Conservation (phyloP, 305 asterid genomes). For the Fraxinus baroniana region DNA sequence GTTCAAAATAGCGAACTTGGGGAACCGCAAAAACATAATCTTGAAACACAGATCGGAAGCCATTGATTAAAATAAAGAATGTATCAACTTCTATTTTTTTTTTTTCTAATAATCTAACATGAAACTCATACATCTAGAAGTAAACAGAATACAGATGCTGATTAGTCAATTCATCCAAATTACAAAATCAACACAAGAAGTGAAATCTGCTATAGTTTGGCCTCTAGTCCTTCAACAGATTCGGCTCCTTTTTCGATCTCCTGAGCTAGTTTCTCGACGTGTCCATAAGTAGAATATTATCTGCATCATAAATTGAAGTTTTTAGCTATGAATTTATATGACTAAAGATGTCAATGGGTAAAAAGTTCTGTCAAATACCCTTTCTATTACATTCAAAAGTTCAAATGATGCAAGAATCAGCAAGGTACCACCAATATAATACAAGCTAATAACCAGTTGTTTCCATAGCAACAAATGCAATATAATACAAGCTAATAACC, state of each 20-base stretch:
- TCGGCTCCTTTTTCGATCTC: slow-evolving; percentile 81
- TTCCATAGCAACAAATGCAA: background rate
- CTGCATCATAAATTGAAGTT: slow-evolving; percentile 26
- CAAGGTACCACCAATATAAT: background rate
- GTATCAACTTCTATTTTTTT: no score
- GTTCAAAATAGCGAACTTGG: no score
- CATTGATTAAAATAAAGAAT: no score
- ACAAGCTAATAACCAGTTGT: background rate
- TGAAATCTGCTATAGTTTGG: slow-evolving; percentile 65
- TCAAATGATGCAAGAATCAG: background rate
- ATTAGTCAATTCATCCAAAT: no score
- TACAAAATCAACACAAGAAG: no score
- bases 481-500: no score
- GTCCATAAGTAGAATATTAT: slow-evolving; percentile 73
- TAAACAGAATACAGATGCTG: no score
- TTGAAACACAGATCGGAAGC: no score
- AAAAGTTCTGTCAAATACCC: background rate
- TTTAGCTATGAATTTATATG: background rate
- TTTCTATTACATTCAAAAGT: background rate
- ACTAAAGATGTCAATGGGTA: background rate
- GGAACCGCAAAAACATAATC: no score
- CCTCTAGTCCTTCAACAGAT: slow-evolving; percentile 60
- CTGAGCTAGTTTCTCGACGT: slow-evolving; percentile 63
- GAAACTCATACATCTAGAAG: no score
- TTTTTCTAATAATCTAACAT: no score